Conservation (phyloP, 1,139 yeast species). For the Pichia inconspicua region DNA sequence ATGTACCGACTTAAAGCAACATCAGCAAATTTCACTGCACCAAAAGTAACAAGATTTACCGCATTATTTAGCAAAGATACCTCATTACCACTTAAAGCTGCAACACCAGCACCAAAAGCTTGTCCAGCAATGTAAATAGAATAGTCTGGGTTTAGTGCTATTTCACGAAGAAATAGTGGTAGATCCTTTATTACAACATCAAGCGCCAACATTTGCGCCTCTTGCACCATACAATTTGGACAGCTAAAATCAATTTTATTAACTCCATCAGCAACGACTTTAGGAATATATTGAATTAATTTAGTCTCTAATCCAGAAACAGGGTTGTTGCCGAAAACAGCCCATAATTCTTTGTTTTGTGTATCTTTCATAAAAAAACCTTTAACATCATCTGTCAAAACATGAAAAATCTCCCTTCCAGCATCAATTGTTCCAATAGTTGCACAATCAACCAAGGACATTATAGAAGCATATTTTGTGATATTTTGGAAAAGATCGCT, state of each 20-base stretch:
- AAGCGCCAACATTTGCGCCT: constrained; percentile 4
- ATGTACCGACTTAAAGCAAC: constrained; percentile 2
- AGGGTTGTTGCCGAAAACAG: constrained; percentile 3
- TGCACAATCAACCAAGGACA: constrained; percentile 3
- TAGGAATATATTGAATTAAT: constrained; percentile 1
- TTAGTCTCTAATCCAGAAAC: neutral
- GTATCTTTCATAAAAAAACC: constrained; percentile 5
- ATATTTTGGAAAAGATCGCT: neutral
- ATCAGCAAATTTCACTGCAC: constrained; percentile 5
- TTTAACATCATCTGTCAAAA: neutral
- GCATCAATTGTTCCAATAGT: constrained; percentile 1
- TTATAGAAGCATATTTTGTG: neutral
- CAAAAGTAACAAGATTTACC: constrained; percentile 3
- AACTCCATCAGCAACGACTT: constrained; percentile 2
- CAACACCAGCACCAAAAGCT: constrained; percentile 6
- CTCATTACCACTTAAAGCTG: constrained; percentile 5
- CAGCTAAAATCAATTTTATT: constrained; percentile 3
- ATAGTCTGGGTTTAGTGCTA: constrained; percentile 4
- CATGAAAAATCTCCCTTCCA: constrained; percentile 6
- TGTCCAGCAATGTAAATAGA: constrained; percentile 3
- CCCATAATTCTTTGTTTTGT: constrained; percentile 1
- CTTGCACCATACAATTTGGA: constrained; percentile 4
- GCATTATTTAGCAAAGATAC: neutral
- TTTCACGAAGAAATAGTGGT: constrained; percentile 3
- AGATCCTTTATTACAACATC: constrained; percentile 2